Base-by-base conservation (phyloP, 2,329 filamentous ascomycete genomes). In the Chalaropsis ovoidea region DNA sequence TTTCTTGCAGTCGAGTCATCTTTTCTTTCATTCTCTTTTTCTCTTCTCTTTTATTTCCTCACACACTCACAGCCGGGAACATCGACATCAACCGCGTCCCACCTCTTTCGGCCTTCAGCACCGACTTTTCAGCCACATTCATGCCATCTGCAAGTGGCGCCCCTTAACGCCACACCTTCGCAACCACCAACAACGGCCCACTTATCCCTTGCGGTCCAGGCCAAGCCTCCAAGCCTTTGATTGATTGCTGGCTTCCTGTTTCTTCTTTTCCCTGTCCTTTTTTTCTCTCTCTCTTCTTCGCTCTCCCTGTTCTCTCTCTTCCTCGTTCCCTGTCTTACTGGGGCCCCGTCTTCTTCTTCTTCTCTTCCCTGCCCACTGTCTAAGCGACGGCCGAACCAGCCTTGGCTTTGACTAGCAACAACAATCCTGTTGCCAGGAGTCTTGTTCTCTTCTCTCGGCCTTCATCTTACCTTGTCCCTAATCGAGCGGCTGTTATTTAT, bases 401-500 rank as follows among this genome's bases (percentile, higher is more conserved):
- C 45, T 62, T n/a, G 62, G 39, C 47, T 52, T 54, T 41, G 62
- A 47, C 41, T 62, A 62, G 22, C 61, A 62, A 45, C 39, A 31
- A 22, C 27, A 56, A 56, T 56, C 10, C 52, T 31, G 47, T 49
- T 60, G 17, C 54, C 24, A 60, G 27, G 35, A 60, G 27, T 60
- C n/a, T 31, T 60, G 27, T 60, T 60, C 35, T 60, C 22, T 60
- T 61, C 19, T 42, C 19, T 13, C 35, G 27, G n/a, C 31, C 35
- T 43, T 35, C 27, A 60, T 60, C 15, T 60, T 61, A 41, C 31
- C 58, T 61, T 22, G 35, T 35, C 27, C 5, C n/a, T 42, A 22
- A 22, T 42, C 19, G n/a, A 31, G 58, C 58, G 35, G 35, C 31
- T 42, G 31, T 61, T 43, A 61, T 61, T 61, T 43, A 61, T 61